Base-by-base conservation (phyloP, 1,284 basidiomycete genomes). In the Ustilago bromivora region DNA sequence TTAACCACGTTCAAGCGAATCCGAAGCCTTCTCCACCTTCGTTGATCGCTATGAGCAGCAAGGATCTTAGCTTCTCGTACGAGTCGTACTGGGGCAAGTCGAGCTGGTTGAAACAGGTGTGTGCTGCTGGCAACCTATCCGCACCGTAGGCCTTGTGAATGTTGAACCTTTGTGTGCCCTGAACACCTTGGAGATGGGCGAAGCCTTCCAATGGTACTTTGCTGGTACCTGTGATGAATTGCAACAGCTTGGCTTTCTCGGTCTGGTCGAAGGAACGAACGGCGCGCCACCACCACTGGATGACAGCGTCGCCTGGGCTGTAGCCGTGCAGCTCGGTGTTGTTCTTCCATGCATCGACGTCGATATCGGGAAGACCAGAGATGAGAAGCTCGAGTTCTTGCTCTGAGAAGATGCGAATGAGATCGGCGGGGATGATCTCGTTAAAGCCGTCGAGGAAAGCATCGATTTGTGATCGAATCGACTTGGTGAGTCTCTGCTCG, bases 221-320 rank as follows among this genome's bases (percentile, higher is more conserved):
- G 40, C 95, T 96, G 1, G 95, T 87, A 7, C 88, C 95, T 2
- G 97, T 98, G 40, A 96, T 96, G 87, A 99, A 99, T 88, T 97
- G 97, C 3, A 88, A 71, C 4, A 88, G 80, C 86, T 98, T 96
- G 19, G 96, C 95, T 67, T 95, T 90, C 87, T 99, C 95, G 81
- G 98, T 96, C 59, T 96, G 93, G 81, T 94, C 96, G 88, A 98
- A 98, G 13, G 94, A 96, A 86, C 98, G 95, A 57, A 99, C 90
- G 2, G 96, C 96, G 78, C 97, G 91, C 97, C 97, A 99, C 92
- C 95, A 98, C 96, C 96, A 99, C 38, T 94, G 92, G 70, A 99
- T 94, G 82, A 96, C 94, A 3, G 96, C 93, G 87, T 99, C 96
- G 13, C 86, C 86, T n/a, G 85, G 67, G 40, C 35, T 78, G 85